A percentile compares a stretch with the other conserved stretches of the same genome.
Conservation (phyloP, 208 protist species). For the Trichomonas vaginalis region DNA sequence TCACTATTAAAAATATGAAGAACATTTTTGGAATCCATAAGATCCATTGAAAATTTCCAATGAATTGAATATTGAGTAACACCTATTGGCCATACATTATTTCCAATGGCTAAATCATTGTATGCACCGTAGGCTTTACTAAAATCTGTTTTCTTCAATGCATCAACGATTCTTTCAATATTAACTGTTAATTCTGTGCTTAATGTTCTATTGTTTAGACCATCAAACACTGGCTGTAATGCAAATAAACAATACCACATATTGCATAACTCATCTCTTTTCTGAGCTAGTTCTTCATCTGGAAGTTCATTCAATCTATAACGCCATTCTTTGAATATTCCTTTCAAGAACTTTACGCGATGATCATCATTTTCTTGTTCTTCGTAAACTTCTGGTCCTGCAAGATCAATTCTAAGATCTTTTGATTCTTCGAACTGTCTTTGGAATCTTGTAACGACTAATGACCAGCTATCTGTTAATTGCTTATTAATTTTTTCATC, state of each 20-base stretch:
- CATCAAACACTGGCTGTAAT: neutral
- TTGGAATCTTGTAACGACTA: neutral
- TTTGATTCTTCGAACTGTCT: neutral
- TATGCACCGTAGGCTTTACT: neutral
- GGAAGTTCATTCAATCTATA: neutral
- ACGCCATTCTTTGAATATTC: neutral
- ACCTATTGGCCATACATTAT: neutral
- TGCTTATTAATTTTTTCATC: neutral
- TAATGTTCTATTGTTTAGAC: neutral
- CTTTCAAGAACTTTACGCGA: neutral
- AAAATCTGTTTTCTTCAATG: neutral
- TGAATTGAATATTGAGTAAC: conserved; percentile 2
- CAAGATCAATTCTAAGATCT: neutral
- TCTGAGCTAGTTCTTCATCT: neutral
- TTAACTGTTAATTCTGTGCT: neutral
- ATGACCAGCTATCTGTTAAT: neutral
- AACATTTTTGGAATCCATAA: neutral
- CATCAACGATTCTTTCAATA: neutral
- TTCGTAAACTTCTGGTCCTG: neutral
- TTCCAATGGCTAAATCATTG: neutral
- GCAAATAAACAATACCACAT: neutral
- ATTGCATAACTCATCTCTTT: neutral
- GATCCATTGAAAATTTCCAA: neutral
- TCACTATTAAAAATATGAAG: neutral
- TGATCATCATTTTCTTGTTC: neutral